Base-by-base conservation (phyloP, 106 monocot species). In the Allium fistulosum region DNA sequence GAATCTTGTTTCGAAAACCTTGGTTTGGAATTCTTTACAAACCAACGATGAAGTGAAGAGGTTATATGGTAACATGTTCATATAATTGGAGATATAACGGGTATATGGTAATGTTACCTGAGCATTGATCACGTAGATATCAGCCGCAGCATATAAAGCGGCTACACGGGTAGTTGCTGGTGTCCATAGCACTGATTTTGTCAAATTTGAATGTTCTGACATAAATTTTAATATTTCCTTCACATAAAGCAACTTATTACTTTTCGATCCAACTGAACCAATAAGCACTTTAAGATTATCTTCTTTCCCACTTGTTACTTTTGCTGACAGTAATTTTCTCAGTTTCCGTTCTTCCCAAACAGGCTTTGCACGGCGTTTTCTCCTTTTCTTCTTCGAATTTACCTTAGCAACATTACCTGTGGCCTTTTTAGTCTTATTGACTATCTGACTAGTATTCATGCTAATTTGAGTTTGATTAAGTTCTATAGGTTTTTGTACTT, bases 211-310 rank as follows among this genome's bases (percentile, higher is more conserved):
- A 77, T 94, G 80, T 57, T 75, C 84, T 81, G 94, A 83, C 49
- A 94, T n/a, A 72, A 83, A 88, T 74, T 62, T 71, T 8, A 90
- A 65, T 26, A 94, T 88, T 53, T 51, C 62, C 75, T 85, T 94
- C 12, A 94, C n/a, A 68, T 94, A 94, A 63, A 71, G 81, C 16
- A 76, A 70, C 68, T 94, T 94, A 50, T 94, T 94, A 80, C 94
- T 94, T 81, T 94, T 94, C 49, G 90, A 94, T 80, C 94, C 94
- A 77, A 94, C 56, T 7, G 94, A 94, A 53, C 94, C 94, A 70
- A 94, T 88, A 55, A 94, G 60, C 65, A 94, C 73, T 85, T 83
- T 91, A 60, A 91, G 81, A 59, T 62, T 28, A 51, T 80, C 67
- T 46, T 75, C 71, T 72, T 71, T 52, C 53, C 45, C 66, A 16